Base-by-base conservation (phyloP, 139 green algal species). In the Asterochloris sp. region DNA sequence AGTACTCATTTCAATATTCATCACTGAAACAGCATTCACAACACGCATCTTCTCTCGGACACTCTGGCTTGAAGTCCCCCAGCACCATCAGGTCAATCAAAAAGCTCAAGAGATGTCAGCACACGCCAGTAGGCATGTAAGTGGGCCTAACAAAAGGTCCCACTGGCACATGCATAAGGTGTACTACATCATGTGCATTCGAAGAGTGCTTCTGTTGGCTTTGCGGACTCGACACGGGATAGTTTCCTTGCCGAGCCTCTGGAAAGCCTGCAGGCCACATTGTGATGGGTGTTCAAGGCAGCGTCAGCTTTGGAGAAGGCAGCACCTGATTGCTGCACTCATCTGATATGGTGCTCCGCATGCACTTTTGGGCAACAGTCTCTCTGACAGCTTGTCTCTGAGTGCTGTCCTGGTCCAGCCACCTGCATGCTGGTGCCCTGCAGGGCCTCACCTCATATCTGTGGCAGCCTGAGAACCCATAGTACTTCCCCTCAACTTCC, bases 391-490 rank as follows among this genome's bases (percentile, higher is more conserved):
- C 11, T n/a, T 16, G 38, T 76, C 11, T 76, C 26, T 27, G 38
- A 16, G 69, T 27, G 38, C 8, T 21, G 38, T 12, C 19, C 16
- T 13, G 47, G 26, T 19, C n/a, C 73, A 47, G 26, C 47, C 26
- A 19, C 16, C 73, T 47, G 73, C 73, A 13, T 17, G n/a, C 21
- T 61, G 13, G 19, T 77, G 73, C 73, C 54, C 38, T 54, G 38
- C 64, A 0, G 62, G 29, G 16, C 26, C 74, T 15, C 63, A 91
- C 88, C 85, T 97, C 93, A 62, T 81, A 96, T 28, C 94, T 79
- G 76, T 98, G 95, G 79, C 95, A 98, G 38, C 95, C 95, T 17
- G 87, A 93, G 87, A 98, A 98, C 38, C 96, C 96, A 68, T 95
- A 98, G 67, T 92, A 94, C 13, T 89, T 64, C 17, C 93, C 93